These are phyloP conservation scores for Nannochloropsis oceanica DNA, from an alignment of 108 stramenopile genomes.

Conservation along the genomic window DNA sequence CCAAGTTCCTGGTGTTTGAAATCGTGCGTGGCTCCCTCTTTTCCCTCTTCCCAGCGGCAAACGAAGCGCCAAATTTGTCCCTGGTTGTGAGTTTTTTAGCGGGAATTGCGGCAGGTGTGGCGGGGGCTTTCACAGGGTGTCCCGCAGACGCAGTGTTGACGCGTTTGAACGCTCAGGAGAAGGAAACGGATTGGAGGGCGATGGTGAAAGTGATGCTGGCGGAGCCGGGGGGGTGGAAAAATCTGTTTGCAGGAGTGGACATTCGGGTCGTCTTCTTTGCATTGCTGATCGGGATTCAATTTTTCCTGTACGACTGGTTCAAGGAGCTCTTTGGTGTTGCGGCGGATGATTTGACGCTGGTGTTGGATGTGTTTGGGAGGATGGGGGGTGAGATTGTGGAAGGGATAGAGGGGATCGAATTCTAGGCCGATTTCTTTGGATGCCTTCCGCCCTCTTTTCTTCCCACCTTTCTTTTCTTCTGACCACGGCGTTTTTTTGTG, in stretches of 20 bases:
- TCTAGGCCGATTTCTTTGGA: not conserved
- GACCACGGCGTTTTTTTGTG: no score
- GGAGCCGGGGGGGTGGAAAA: not conserved
- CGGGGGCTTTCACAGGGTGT: slow-evolving; percentile 8
- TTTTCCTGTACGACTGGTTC: slow-evolving; percentile 31
- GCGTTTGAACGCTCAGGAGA: not conserved
- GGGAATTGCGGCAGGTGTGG: slow-evolving; percentile 21
- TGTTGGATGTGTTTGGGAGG: slow-evolving; percentile 16
- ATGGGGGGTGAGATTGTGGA: not conserved
- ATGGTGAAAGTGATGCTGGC: not conserved
- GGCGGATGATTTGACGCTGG: slow-evolving; percentile 22
- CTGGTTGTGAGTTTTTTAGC: slow-evolving; percentile 9
- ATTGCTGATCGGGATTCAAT: slow-evolving; percentile 15
- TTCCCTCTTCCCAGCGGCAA: slow-evolving; percentile 8
- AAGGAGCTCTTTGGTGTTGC: slow-evolving; percentile 19
- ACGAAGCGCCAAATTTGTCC: slow-evolving; percentile 1
- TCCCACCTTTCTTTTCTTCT: no score
- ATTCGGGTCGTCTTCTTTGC: slow-evolving; percentile 20
- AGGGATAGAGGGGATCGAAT: not conserved
- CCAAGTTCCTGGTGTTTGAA: slow-evolving; percentile 26
- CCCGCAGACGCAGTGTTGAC: slow-evolving; percentile 28
- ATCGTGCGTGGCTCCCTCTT: slow-evolving; percentile 12
- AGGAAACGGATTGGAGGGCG: slow-evolving; percentile 1
- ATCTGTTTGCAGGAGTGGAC: slow-evolving; percentile 10
- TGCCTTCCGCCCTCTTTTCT: no score